These are phyloP conservation scores for Clarkia xantiana DNA, from an alignment of 345 rosid genomes.

Conservation along the genomic window DNA sequence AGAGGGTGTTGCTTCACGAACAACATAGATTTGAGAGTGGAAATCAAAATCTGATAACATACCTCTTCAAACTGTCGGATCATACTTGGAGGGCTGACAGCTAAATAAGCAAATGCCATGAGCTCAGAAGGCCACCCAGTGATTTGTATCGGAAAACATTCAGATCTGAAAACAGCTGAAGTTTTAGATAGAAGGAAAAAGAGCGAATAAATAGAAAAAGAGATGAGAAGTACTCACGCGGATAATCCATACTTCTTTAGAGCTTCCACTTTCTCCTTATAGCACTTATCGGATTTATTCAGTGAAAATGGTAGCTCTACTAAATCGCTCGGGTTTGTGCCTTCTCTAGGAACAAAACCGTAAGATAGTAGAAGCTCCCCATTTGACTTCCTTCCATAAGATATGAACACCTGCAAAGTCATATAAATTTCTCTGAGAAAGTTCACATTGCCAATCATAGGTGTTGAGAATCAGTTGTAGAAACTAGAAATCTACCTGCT, in stretches of 20 bases:
- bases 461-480: constrained; percentile 3
- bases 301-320: constrained; percentile 66
- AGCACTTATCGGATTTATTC: constrained; percentile 62
- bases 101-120: constrained; percentile 78
- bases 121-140: constrained; percentile 94
- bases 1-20: constrained; percentile 3
- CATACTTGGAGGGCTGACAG: constrained; percentile 82
- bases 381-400: constrained; percentile 85
- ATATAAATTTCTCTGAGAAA: not conserved
- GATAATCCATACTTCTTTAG: constrained; percentile 66
- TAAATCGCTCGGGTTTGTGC: constrained; percentile 80
- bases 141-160: constrained; percentile 67
- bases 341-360: constrained; percentile 90
- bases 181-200: constrained; percentile 1
- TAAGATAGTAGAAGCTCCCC: constrained; percentile 87
- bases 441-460: not conserved
- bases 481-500: constrained; percentile 86
- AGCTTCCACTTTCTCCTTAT: constrained; percentile 66
- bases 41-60: constrained; percentile 5
- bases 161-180: constrained; percentile 32
- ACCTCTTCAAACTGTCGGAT: constrained; percentile 70
- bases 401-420: constrained; percentile 77
- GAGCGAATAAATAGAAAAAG: not conserved
- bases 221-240: constrained; percentile 31
- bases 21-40: too few species aligned